These are phyloP conservation scores for Macrophomina pseudophaseolina DNA, from an alignment of 2,329 filamentous ascomycete genomes.

Conservation along the genomic window DNA sequence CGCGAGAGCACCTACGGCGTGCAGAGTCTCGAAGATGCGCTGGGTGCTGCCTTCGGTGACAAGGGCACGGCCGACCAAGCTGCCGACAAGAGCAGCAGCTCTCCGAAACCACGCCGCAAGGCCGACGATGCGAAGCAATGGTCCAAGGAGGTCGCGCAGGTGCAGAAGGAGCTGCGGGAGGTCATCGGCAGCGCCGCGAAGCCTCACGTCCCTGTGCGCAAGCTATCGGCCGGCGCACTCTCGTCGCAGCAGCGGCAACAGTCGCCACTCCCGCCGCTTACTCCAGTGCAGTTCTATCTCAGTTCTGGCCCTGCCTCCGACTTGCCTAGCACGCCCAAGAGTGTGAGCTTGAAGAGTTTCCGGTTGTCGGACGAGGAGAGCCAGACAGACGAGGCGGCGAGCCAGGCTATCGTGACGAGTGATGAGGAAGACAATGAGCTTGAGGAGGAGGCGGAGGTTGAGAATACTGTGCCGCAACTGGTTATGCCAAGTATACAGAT, in stretches of 20 bases:
- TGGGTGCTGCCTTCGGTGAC: slow-evolving; percentile 46
- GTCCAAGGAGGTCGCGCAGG: slow-evolving; percentile 27
- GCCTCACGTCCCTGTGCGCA: slow-evolving; percentile 14
- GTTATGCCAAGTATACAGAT: slow-evolving; percentile 97
- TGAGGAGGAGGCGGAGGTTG: slow-evolving; percentile 43
- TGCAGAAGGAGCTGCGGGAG: slow-evolving; percentile 24
- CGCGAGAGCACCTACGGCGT: slow-evolving; percentile 60
- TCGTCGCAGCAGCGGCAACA: not conserved
- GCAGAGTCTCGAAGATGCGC: slow-evolving; percentile 61
- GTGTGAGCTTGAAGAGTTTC: slow-evolving; percentile 63
- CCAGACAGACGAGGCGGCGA: slow-evolving; percentile 59
- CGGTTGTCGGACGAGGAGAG: slow-evolving; percentile 64
- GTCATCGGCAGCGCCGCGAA: not conserved
- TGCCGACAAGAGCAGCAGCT: slow-evolving; percentile 15
- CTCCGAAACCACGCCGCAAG: not conserved
- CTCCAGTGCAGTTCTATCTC: slow-evolving; percentile 35
- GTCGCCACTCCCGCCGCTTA: slow-evolving; percentile 33
- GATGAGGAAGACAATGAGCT: slow-evolving; percentile 60
- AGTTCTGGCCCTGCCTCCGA: slow-evolving; percentile 56
- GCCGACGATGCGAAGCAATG: slow-evolving; percentile 18
- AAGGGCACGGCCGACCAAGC: slow-evolving; percentile 32
- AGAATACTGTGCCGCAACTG: slow-evolving; percentile 70
- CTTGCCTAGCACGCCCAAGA: slow-evolving; percentile 64
- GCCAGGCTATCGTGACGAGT: slow-evolving; percentile 60
- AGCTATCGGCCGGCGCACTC: slow-evolving; percentile 6